phyloP scores from a whole-genome alignment of 805 yeast genomes.

The Debaryomyces prosopidis region DNA sequence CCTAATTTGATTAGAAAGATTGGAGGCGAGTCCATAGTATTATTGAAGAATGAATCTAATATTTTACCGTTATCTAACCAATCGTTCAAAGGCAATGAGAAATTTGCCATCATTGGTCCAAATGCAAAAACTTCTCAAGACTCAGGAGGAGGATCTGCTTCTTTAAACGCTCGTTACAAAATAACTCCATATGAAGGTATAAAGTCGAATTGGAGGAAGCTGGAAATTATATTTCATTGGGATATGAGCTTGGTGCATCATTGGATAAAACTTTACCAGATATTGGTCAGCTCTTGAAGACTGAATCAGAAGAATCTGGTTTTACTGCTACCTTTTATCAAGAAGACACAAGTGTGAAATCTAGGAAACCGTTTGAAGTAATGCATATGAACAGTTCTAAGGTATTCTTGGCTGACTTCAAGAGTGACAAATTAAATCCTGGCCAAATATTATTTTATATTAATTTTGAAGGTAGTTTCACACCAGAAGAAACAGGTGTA shows the following conservation, averaged over 20 bases:
- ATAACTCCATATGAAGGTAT: slow-evolving; percentile 52
- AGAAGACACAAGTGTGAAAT: slow-evolving; percentile 14
- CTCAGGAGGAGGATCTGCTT: slow-evolving; percentile 67
- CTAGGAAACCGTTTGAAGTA: slow-evolving; percentile 15
- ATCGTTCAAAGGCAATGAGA: slow-evolving; percentile 20
- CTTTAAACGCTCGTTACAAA: slow-evolving; percentile 47
- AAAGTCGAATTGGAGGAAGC: slow-evolving; percentile 23
- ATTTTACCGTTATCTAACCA: slow-evolving; percentile 46
- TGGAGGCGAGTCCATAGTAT: slow-evolving; percentile 54
- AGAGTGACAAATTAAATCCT: slow-evolving; percentile 16
- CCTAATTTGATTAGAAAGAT: slow-evolving; percentile 40
- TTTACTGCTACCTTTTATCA: slow-evolving; percentile 18
- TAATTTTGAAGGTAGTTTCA: slow-evolving; percentile 43
- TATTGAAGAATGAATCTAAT: slow-evolving; percentile 52
- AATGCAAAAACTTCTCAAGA: slow-evolving; percentile 51
- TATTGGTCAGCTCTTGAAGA: slow-evolving; percentile 19
- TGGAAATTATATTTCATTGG: slow-evolving; percentile 21
- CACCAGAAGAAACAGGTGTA: slow-evolving; percentile 48
- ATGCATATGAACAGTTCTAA: slow-evolving; percentile 20
- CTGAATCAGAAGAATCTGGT: slow-evolving; percentile 23
- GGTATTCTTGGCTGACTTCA: slow-evolving; percentile 24
- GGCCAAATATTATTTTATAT: slow-evolving; percentile 37
- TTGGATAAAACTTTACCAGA: slow-evolving; percentile 33
- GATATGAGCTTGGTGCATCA: slow-evolving; percentile 35
- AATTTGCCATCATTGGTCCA: slow-evolving; percentile 59